Evolutionary conservation across 805 yeast genomes (phyloP), one percentile per base, ranked within the genome.

Genomic region (Kodamaea nitidulidarum): DNA sequence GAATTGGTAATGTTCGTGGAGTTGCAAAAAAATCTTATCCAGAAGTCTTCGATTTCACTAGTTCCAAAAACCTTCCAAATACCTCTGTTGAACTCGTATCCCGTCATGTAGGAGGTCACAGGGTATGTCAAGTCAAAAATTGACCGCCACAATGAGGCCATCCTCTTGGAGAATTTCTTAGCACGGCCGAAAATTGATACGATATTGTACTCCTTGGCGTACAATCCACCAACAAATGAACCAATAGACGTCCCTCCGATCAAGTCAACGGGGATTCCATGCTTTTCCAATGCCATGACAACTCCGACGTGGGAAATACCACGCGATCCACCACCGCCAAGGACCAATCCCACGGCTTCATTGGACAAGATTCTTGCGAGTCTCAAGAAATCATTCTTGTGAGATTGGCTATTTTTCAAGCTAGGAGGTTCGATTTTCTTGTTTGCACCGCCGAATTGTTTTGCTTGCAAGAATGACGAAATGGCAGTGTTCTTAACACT

Each of bases 241-340:
- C 98, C 98, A 38, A 91, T 91, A 0, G 97, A 90, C 0, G 98
- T 91, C 2, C 98, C 98, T 1, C 98, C 98, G 36, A 91, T 77
- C 44, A 90, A 67, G 61, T 91, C 98, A 26, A 93, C 81, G 0
- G 98, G 98, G 10, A 91, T 84, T 0, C 97, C 97, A 40, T 80
- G 79, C 46, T 86, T 95, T 57, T 91, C 98, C 7, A 91, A 63
- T 0, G 97, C 96, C 36, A 80, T 78, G n/a, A 91, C 76, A 3
- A 93, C 82, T 3, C 98, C 98, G 29, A 91, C 71, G 57, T 91
- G 98, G 10, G 96, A 77, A 10, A 91, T 71, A 1, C 98, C 98
- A 49, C 98, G 71, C 0, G 98, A 96, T 31, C 98, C 98, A 29
- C 98, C 98, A 10, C 98, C 98, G 5, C 98, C 98, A 3, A 91